Evolutionary conservation across 352 stramenopile species (phyloP).

Genomic region (Discostella stelligera): DNA sequence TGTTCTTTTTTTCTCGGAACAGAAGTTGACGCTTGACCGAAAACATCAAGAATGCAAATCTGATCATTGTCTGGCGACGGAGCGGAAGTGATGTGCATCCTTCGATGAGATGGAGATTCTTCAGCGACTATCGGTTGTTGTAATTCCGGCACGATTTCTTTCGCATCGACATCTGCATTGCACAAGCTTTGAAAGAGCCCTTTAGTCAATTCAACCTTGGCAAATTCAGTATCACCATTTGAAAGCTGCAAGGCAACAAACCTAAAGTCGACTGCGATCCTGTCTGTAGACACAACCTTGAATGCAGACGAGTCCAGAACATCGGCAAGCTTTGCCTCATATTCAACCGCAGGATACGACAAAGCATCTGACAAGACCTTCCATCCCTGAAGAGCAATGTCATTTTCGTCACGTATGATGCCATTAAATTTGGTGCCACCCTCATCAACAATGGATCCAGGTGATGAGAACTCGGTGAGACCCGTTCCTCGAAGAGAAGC

Average conservation of each 20-base stretch:
- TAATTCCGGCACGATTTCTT: background rate
- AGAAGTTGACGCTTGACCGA: background rate
- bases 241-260: conserved; percentile 48
- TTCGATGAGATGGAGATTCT: background rate
- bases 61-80: background rate
- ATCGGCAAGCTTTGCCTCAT: conserved; percentile 16
- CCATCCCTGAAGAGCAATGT: conserved; percentile 50
- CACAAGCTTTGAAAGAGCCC: conserved; percentile 43
- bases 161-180: conserved; percentile 1
- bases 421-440: conserved; percentile 32
- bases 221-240: conserved; percentile 45
- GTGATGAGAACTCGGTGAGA: background rate
- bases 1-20: conserved; percentile 12
- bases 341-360: conserved; percentile 13
- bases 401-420: conserved; percentile 28
- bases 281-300: conserved; percentile 10
- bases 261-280: conserved; percentile 42
- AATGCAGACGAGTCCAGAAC: conserved; percentile 22
- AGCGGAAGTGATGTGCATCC: background rate
- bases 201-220: conserved; percentile 38
- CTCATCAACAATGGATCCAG: background rate
- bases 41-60: conserved; percentile 13
- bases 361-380: conserved; percentile 46
- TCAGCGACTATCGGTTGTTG: background rate
- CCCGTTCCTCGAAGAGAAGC: background rate